Percentiles rank a stretch among this genome's conserved stretches.
Evolutionary conservation across 805 yeast species (phyloP).

Genomic region (Ogataea degrootiae): DNA sequence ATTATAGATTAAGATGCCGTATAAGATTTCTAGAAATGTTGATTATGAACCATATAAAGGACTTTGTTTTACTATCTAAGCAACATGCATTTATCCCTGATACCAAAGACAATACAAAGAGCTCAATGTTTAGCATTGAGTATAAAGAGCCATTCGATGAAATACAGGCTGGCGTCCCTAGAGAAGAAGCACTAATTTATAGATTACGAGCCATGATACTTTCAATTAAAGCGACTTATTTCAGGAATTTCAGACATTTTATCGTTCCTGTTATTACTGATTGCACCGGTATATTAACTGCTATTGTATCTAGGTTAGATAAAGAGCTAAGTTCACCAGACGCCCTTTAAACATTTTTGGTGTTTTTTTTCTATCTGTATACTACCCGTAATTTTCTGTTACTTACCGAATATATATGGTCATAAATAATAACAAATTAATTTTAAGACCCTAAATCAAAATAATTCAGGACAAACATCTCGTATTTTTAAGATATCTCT

Average conservation of each 20-base stretch:
- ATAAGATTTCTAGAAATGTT: slow-evolving; percentile 18
- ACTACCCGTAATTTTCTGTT: background rate
- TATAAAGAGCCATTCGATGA: slow-evolving; percentile 4
- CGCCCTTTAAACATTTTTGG: too few species aligned
- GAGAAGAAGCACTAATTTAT: slow-evolving; percentile 10
- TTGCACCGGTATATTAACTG: slow-evolving; percentile 13
- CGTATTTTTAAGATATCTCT: slow-evolving; percentile 54
- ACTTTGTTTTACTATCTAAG: too few species aligned
- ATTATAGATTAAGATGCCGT: slow-evolving; percentile 10
- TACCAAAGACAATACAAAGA: background rate
- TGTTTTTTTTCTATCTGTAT: slow-evolving; percentile 1
- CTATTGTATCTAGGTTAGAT: slow-evolving; percentile 14
- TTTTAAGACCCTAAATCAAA: slow-evolving; percentile 18
- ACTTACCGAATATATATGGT: background rate
- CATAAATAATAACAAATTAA: background rate
- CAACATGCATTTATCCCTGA: too few species aligned
- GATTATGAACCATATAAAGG: slow-evolving; percentile 10
- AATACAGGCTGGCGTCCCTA: slow-evolving; percentile 1
- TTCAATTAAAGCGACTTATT: slow-evolving; percentile 13
- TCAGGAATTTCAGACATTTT: slow-evolving; percentile 8
- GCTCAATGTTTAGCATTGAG: background rate
- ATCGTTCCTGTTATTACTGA: slow-evolving; percentile 22
- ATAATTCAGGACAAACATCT: slow-evolving; percentile 47
- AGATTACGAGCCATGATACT: slow-evolving; percentile 5
- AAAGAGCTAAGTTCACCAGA: slow-evolving; percentile 14